Evolutionary conservation across 139 green algal species (phyloP), one percentile per base, ranked within the genome.

Genomic region (Micractinium conductrix): DNA sequence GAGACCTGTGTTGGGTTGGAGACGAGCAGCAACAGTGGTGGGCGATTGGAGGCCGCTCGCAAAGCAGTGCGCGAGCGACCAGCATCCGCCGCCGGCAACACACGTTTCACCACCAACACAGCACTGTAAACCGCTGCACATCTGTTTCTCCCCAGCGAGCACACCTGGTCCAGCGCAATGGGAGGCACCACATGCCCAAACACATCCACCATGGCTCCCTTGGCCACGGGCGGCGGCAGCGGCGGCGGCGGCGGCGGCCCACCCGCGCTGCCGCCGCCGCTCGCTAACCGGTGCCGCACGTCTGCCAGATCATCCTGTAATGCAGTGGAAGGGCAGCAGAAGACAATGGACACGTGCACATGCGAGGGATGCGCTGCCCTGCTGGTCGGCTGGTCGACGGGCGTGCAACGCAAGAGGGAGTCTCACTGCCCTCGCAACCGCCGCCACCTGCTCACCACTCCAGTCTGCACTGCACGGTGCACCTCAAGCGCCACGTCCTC

Each of bases 151-250:
- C n/a, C n/a, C n/a, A n/a, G n/a, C n/a, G 16, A 3, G 21, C 74
- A 84, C 22, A 97, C 93, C 37, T 91, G 58, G 19, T 97, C 94
- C 10, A 93, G 94, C 1, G 94, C 91, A 24, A 96, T 92, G 38
- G 93, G 78, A 0, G 93, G 94, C 72, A 96, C 91, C 58, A 80
- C 87, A 67, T 96, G 92, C 1, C 94, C 94, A 90, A 97, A 97
- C 40, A 97, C 87, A 50, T 97, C 94, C 22, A 88, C 65, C 67
- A 79, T 83, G 38, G 62, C 74, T 38, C 90, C 88, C 7, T 81
- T 88, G 9, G 45, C 69, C 21, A 82, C 85, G 19, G 89, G 86
- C n/a, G 73, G 68, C 48, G 85, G 82, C 44, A 83, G 71, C 4
- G 63, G 76, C n/a, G 35, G 55, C 28, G 63, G 68, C 22, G 55